Conservation (phyloP, 106 monocot species). For the Amphibolis antarctica region DNA sequence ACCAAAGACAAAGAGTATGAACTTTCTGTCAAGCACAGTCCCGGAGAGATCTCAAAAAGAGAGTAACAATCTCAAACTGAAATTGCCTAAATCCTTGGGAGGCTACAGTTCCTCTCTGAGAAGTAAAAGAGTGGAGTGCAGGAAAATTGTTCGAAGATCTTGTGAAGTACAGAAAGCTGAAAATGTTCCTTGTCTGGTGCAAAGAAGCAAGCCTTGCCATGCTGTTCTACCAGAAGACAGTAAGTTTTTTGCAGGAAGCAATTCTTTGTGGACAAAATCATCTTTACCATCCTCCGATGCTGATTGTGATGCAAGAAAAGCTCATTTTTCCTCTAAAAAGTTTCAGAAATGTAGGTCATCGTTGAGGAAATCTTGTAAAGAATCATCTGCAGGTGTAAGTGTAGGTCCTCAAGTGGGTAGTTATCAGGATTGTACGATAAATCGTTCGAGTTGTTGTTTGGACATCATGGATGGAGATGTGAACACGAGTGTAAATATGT, state of each 20-base stretch:
- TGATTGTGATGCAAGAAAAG: constrained; percentile 1
- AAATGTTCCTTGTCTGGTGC: neutral
- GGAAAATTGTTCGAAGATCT: neutral
- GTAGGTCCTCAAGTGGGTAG: constrained; percentile 1
- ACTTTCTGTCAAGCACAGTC: constrained; percentile 4
- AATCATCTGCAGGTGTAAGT: neutral
- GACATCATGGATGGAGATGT: neutral
- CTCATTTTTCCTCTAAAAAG: constrained; percentile 14
- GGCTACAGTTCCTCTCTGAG: constrained; percentile 13
- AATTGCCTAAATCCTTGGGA: constrained; percentile 19
- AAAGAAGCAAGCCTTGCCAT: constrained; percentile 2
- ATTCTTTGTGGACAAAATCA: neutral
- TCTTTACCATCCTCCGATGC: neutral
- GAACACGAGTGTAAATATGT: constrained; percentile 2
- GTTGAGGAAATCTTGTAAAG: constrained; percentile 4
- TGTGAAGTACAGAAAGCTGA: constrained; percentile 2
- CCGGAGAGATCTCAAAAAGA: constrained; percentile 6
- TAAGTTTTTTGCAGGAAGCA: neutral
- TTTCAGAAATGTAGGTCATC: constrained; percentile 38
- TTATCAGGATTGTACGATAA: constrained; percentile 1
- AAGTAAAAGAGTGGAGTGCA: constrained; percentile 15
- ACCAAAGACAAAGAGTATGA: constrained; percentile 16
- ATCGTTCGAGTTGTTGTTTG: constrained; percentile 3
- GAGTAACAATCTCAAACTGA: constrained; percentile 2
- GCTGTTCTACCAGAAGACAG: neutral